Base-by-base conservation (phyloP, 2,329 filamentous ascomycete genomes). In the Cytospora paraplurivora region DNA sequence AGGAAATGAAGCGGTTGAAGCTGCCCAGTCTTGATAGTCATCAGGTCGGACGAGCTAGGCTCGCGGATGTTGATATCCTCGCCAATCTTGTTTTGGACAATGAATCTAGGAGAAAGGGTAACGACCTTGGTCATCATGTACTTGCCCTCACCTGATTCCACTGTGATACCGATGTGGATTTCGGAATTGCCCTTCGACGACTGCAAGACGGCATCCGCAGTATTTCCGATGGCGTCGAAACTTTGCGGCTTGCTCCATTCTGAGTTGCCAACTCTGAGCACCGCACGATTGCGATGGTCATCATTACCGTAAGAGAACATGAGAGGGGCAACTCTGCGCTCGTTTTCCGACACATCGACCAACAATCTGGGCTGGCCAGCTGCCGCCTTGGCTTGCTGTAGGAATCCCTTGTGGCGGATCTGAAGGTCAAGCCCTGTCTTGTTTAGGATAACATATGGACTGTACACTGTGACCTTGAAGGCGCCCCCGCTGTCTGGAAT, bases 111-210 rank as follows among this genome's bases (percentile, higher is more conserved):
- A 0, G 95, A 88, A 49, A 99, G 85, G 0, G 93, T 97, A 33
- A 99, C 91, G 13, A 97, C 90, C 78, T 97, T 98, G 19, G 92
- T 96, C 81, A 99, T 82, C 76, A 97, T 98, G 80, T 98, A 99
- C 77, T 99, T 99, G 71, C 95, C 95, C 71, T 97, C 90, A 12
- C 95, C 95, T 63, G 96, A 90, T 63, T 91, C 87, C 35, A 99
- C 89, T 1, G 89, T 94, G 56, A 99, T 87, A 54, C 95, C 95
- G 7, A 96, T 84, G 71, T 98, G 93, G 71, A 98, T 93, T 75
- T 99, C 95, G 2, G 88, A 88, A 62, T 82, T 84, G 51, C 85
- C 88, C 50, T 83, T 85, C 1, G 84, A 78, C 0, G 93, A 92
- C 56, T 90, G 89, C 38, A 99, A 82, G 38, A 95, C 85, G 41